Base-by-base conservation (phyloP, 139 green algal species). In the Tetradesmus obliquus region DNA sequence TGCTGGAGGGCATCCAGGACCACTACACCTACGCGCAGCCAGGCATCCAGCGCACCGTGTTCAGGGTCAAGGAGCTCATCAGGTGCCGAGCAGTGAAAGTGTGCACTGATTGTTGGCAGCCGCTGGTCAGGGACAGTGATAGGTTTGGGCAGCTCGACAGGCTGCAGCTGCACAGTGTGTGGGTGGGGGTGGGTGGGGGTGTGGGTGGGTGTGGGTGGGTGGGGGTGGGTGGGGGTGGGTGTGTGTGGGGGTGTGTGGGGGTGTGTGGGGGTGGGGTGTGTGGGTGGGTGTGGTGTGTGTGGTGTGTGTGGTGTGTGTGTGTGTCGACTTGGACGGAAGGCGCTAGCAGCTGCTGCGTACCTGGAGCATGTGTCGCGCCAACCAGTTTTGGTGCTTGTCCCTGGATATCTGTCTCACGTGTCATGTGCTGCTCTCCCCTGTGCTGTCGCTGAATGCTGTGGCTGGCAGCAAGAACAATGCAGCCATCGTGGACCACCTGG, bases 1-100 rank as follows among this genome's bases (percentile, higher is more conserved):
- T 99, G 92, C 92, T 99, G 51, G 97, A 99, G 71, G 86, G 88
- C 80, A 98, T 97, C 88, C 98, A 99, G 93, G 98, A 99, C 94
- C 97, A 99, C 93, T 99, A 99, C 96, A 99, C 98, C 0, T 97
- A 98, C 79, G 96, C 97, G 69, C 98, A 99, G 95, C 98, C 98
- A 0, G 98, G 98, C 85, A 99, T 99, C 79, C 98, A 99, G 95
- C 95, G 95, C 6, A 95, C 96, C 1, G 96, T 99, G 13, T 99
- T 99, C 94, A 91, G 94, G 54, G 90, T 99, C 15, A 94, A 95
- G 79, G 98, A 99, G 93, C 95, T 99, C 0, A 94, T 98, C 55
- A 94, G 93, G 95, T 97, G 86, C 3, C 19, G 32, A 45, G 32
- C 32, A 62, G 57, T 4, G n/a, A 71, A 58, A 22, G n/a, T 55